These are phyloP conservation scores for Chrysoporthe cubensis DNA, from an alignment of 2,329 filamentous ascomycete genomes.

Conservation along the genomic window DNA sequence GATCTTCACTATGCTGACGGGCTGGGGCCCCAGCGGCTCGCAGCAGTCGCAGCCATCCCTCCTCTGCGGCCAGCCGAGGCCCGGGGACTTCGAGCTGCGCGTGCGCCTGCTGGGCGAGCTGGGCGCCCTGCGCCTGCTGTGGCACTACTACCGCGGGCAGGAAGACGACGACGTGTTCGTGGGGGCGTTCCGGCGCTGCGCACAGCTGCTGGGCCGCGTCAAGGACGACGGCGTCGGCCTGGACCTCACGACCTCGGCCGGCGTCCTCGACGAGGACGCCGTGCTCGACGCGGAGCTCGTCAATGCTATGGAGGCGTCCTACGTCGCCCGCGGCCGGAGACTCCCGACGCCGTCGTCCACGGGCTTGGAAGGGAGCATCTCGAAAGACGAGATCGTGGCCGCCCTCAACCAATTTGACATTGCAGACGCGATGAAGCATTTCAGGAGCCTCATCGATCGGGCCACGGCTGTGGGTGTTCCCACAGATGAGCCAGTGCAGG, in stretches of 20 bases:
- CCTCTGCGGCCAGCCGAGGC: constrained; percentile 17
- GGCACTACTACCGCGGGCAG: constrained; percentile 13
- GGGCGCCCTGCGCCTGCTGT: constrained; percentile 29
- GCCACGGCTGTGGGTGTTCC: not conserved
- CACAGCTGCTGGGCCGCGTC: constrained; percentile 17
- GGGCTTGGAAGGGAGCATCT: not conserved
- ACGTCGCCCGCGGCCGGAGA: constrained; percentile 1
- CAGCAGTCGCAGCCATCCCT: constrained; percentile 16
- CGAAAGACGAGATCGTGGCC: not conserved
- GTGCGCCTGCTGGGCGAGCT: constrained; percentile 31
- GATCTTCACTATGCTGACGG: constrained; percentile 32
- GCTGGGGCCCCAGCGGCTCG: constrained; percentile 11
- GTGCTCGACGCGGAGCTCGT: constrained; percentile 21
- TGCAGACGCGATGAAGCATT: not conserved
- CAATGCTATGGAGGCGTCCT: constrained; percentile 19
- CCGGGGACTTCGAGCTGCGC: constrained; percentile 15
- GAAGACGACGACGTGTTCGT: not conserved
- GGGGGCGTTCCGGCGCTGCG: constrained; percentile 21
- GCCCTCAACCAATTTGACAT: constrained; percentile 2
- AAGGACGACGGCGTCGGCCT: not conserved
- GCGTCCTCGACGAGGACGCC: constrained; percentile 17
- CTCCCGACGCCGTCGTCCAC: constrained; percentile 1
- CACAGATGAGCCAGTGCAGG: not conserved
- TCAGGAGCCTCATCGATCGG: not conserved
- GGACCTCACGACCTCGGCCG: constrained; percentile 16